These are phyloP conservation scores for Trichoderma sp. DNA, from an alignment of 2,329 filamentous ascomycete species.

Conservation along the genomic window DNA sequence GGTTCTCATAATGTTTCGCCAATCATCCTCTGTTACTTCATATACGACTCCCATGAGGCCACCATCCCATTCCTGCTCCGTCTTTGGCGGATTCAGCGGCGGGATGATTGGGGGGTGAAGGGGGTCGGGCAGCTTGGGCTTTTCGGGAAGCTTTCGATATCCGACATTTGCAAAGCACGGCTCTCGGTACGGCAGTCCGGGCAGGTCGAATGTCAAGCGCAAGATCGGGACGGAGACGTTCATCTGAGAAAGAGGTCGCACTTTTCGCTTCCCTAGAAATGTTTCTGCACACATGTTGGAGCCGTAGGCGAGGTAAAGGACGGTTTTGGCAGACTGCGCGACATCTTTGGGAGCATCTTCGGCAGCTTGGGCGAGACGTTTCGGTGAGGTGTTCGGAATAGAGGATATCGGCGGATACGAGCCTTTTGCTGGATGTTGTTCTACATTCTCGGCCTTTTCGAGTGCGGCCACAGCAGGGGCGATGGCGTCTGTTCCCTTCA, in stretches of 20 bases:
- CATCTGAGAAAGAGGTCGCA: slow-evolving; percentile 76
- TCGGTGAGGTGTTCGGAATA: slow-evolving; percentile 35
- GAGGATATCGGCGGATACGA: slow-evolving; percentile 35
- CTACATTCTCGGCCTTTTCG: slow-evolving; percentile 30
- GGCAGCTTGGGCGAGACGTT: slow-evolving; percentile 35
- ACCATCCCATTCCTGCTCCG: slow-evolving; percentile 63
- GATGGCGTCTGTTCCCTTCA: neutral
- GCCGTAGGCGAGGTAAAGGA: slow-evolving; percentile 86
- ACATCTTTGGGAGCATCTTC: slow-evolving; percentile 29
- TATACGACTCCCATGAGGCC: slow-evolving; percentile 93
- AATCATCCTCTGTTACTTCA: slow-evolving; percentile 84
- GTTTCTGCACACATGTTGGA: slow-evolving; percentile 83
- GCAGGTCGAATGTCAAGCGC: slow-evolving; percentile 78
- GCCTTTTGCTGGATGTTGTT: slow-evolving; percentile 25
- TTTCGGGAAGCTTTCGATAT: slow-evolving; percentile 54
- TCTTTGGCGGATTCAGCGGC: slow-evolving; percentile 28
- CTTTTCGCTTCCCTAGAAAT: slow-evolving; percentile 75
- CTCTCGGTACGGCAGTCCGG: slow-evolving; percentile 82
- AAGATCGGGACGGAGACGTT: slow-evolving; percentile 81
- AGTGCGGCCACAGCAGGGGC: slow-evolving; percentile 26
- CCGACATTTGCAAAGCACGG: slow-evolving; percentile 89
- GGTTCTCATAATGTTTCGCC: slow-evolving; percentile 80
- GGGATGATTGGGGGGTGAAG: slow-evolving; percentile 35
- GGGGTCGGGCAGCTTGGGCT: slow-evolving; percentile 38
- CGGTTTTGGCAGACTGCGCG: slow-evolving; percentile 44